These are phyloP conservation scores for Passalora sequoiae DNA, from an alignment of 2,329 filamentous ascomycete species.

Conservation along the genomic window DNA sequence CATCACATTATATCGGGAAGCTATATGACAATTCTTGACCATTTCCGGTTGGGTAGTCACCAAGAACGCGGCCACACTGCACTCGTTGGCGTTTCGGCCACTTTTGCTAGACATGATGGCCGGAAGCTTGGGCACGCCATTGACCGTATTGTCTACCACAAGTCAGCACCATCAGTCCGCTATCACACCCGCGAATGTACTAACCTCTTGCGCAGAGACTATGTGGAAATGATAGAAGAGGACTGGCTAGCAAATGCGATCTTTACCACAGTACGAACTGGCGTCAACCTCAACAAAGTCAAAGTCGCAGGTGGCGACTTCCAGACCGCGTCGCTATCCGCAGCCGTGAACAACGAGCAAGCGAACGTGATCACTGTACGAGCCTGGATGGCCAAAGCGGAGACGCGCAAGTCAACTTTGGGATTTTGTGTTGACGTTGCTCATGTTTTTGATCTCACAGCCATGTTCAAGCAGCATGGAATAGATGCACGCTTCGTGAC, in stretches of 20 bases:
- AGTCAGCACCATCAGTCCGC: too few relatives aligned
- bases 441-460: conserved; percentile 71
- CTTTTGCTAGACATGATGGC: conserved; percentile 74
- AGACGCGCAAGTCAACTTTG: conserved; percentile 69
- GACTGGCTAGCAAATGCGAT: conserved; percentile 89
- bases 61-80: conserved; percentile 40
- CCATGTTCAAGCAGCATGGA: conserved; percentile 69
- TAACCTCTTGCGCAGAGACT: conserved; percentile 57
- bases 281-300: conserved; percentile 64
- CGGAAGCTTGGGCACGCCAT: conserved; percentile 76
- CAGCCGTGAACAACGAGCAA: conserved; percentile 72
- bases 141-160: conserved; percentile 94
- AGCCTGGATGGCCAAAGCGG: conserved; percentile 75
- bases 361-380: conserved; percentile 81
- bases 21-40: conserved; percentile 68
- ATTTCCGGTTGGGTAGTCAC: conserved; percentile 68
- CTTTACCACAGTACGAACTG: conserved; percentile 86
- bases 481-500: conserved; percentile 86
- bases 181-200: too few relatives aligned
- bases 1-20: conserved; percentile 87
- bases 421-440: conserved; percentile 90
- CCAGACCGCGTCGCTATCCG: conserved; percentile 67
- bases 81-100: conserved; percentile 86
- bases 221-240: conserved; percentile 75
- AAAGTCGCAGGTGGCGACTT: conserved; percentile 74